Evolutionary conservation across 2,329 filamentous ascomycete species (phyloP), one percentile per base, ranked within the genome.

Genomic region (Colletotrichum sp.): DNA sequence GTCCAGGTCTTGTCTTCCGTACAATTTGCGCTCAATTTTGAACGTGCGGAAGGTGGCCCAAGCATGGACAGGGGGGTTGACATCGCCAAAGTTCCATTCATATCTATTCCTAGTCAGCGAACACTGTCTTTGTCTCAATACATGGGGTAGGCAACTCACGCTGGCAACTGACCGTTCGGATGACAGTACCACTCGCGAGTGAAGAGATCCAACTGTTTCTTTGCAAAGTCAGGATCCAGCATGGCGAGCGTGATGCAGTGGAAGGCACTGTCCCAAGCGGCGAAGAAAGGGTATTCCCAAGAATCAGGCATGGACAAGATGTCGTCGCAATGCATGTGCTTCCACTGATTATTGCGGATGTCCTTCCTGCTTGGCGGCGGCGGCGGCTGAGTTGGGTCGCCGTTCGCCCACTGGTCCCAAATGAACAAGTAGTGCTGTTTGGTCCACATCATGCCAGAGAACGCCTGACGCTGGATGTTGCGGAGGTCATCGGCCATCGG

Each of bases 111-210:
- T 18, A 63, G 74, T 83, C 59, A 80, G 78, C 21, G 21, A 51
- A 51, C n/a, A 21, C 51, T 11, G 5, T 38, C n/a, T 36, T 27
- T 6, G 13, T 9, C 43, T 16, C 11, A 6, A 29, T 24, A 13
- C 5, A 18, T 29, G 6, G 59, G 16, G 3, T 9, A 16, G 2
- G 36, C 21, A 18, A 86, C 87, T 82, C 93, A 97, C 78, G 96
- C 96, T 65, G 96, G 95, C 47, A 98, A 87, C 83, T 98, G 96
- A 59, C 96, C 97, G 79, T 98, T 98, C 18, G 96, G 96, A 84
- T 98, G 96, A 90, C 97, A 98, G 87, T 98, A 98, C 97, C 96
- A 98, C 86, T 98, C 97, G 79, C 96, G 90, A 4, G 96, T 98
- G 82, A 98, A 96, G 55, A 98, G 86, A 81, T 98, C 97, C 64